Base-by-base conservation (phyloP, 1,284 basidiomycete species). In the Vanrija pseudolonga region DNA sequence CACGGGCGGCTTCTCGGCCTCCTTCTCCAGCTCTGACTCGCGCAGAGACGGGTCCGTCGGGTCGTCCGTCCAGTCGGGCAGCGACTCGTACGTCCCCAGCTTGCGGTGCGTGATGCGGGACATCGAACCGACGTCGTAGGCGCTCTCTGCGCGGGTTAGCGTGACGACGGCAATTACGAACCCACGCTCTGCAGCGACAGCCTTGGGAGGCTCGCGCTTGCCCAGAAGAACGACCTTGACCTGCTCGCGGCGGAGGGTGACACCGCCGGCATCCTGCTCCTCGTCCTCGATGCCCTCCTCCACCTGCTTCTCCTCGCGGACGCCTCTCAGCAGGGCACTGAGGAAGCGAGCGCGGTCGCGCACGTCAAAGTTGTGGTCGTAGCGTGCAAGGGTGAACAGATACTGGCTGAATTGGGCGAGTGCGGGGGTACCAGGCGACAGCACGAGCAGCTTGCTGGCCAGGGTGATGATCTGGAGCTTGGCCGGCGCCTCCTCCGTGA, bases 281-380 rank as follows among this genome's bases (percentile, higher is more conserved):
- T 76, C 76, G 2, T 64, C 61, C 8, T 50, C 50, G 17, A 42
- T 48, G 11, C 38, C 52, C 7, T 52, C 54, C 11, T 44, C 51
- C 9, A 36, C 28, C 1, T 26, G 51, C 44, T 57, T 57, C 44
- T 55, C 56, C 23, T 77, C 74, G 22, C 62, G 50, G 2, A 75
- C 64, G 18, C 88, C 85, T 11, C 79, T 72, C 6, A 93, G 78
- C 4, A 95, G 80, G 3, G 85, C 82, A n/a, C 79, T 76, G 15
- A 95, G 72, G 81, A 91, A 88, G 42, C 93, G 81, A 5, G 85
- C 86, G 18, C 91, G 85, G 73, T 96, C 93, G 36, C 93, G 83
- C 28, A 96, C 86, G 65, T 94, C 90, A 72, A 90, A 94, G 65
- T 88, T 84, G 14, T 77, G 64, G 71, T 97, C 94, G 72, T 93